A percentile compares a stretch with the other conserved stretches of the same genome.
Conservation (phyloP, 192 early-diverging fungal genomes). For the Dispira simplex region DNA sequence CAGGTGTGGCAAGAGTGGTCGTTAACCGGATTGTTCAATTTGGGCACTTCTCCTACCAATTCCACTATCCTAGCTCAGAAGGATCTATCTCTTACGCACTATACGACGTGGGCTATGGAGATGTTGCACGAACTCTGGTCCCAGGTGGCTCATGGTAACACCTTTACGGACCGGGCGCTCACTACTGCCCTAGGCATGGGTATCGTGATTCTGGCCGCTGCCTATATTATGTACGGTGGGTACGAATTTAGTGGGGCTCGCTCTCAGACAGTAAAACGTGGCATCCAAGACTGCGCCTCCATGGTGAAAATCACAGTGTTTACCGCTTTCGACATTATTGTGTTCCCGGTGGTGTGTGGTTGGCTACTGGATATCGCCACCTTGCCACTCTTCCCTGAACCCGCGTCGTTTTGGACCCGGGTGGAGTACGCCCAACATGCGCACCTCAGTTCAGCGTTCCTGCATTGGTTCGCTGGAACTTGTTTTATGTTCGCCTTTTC, state of each 20-base stretch:
- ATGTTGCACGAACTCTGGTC: background rate
- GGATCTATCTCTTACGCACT: background rate
- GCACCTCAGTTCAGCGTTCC: constrained; percentile 49
- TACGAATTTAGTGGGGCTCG: constrained; percentile 17
- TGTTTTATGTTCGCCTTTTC: constrained; percentile 92
- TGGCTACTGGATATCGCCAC: constrained; percentile 71
- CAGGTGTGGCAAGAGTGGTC: too few species aligned
- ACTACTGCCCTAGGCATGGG: constrained; percentile 26
- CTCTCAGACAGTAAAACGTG: constrained; percentile 14
- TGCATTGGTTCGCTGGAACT: constrained; percentile 90
- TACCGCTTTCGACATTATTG: constrained; percentile 68
- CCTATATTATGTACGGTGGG: constrained; percentile 40
- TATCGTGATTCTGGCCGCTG: constrained; percentile 28
- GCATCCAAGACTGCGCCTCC: constrained; percentile 19
- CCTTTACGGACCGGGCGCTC: constrained; percentile 21
- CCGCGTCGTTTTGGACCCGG: constrained; percentile 33
- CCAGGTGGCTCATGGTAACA: constrained; percentile 12
- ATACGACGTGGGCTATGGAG: background rate
- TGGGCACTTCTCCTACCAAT: background rate
- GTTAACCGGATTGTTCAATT: background rate
- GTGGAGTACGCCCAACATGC: constrained; percentile 36
- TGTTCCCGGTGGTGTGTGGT: constrained; percentile 83
- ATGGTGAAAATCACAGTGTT: constrained; percentile 65
- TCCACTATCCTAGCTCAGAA: background rate
- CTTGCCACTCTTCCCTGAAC: constrained; percentile 51